Base-by-base conservation (phyloP, 1,284 basidiomycete genomes). In the Trichosporon coremiiforme region DNA sequence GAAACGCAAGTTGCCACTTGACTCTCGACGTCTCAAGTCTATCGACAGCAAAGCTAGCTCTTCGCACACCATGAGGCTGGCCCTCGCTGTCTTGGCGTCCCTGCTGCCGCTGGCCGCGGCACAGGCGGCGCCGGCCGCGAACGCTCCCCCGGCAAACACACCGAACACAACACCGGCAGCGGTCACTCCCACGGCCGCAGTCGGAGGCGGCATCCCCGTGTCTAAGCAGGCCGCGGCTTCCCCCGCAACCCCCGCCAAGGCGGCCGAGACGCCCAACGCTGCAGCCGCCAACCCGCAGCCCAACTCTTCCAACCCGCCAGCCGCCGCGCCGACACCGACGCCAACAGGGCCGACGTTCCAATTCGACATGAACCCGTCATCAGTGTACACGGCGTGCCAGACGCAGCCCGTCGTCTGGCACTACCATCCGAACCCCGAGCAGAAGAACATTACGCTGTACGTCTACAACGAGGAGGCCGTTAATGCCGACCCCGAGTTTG, bases 131-230 rank as follows among this genome's bases (percentile, higher is more conserved):
- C 55, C 60, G 17, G 60, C 38, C 9, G 66, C 38, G 2, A 38
- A n/a, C 55, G 38, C n/a, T 2, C 33, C 25, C 3, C 53, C 60
- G 7, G 60, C 38, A 8, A 53, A 31, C 41, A 20, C 60, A 20
- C 60, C 41, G 12, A 41, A 41, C 38, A 12, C 38, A 41, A 38
- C 25, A 73, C 62, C 77, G 25, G 25, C 25, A 76, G 64, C 75
- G 38, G 70, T 71, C 33, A 68, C 73, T 6, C 53, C 74, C 2
- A 57, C 66, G 25, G 15, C 67, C 25, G 31, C 41, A 36, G 62
- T 50, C 20, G 20, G 47, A 6, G 47, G 38, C 38, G 47, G 38
- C 38, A n/a, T n/a, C 20, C 47, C 47, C 9, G 47, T 20, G 38
- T 13, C 12, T 13, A 41, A 41, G 10, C 38, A 41, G 38, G 38